Evolutionary conservation across 1,139 yeast genomes (phyloP).

Genomic region (Suhomyces maxii): DNA sequence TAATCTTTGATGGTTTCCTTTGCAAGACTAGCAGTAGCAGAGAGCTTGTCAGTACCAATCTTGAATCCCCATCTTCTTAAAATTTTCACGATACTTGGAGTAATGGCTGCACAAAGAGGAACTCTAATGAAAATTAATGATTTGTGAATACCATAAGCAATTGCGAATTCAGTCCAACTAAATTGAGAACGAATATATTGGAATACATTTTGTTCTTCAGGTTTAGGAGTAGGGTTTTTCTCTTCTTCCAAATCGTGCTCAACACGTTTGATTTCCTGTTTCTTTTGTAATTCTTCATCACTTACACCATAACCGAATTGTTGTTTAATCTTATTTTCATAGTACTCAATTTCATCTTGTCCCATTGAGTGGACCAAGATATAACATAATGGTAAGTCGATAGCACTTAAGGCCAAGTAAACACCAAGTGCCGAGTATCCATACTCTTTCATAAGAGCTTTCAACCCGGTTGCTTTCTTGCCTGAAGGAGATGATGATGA

Average conservation of each 20-base stretch:
- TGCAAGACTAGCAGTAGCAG: slow-evolving; percentile 39
- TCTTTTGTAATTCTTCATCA: slow-evolving; percentile 38
- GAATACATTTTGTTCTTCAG: slow-evolving; percentile 11
- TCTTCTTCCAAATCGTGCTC: slow-evolving; percentile 24
- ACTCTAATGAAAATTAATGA: slow-evolving; percentile 75
- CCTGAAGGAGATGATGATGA: slow-evolving; percentile 19
- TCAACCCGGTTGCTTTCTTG: slow-evolving; percentile 52
- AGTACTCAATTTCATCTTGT: slow-evolving; percentile 69
- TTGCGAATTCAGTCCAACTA: slow-evolving; percentile 67
- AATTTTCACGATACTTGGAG: slow-evolving; percentile 71
- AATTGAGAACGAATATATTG: slow-evolving; percentile 41
- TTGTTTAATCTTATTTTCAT: slow-evolving; percentile 62
- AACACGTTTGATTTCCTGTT: slow-evolving; percentile 34
- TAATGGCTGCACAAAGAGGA: slow-evolving; percentile 89
- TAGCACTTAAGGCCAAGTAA: slow-evolving; percentile 63
- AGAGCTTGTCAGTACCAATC: slow-evolving; percentile 54
- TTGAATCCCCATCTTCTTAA: slow-evolving; percentile 81
- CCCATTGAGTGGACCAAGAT: slow-evolving; percentile 83
- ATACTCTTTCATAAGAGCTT: slow-evolving; percentile 75
- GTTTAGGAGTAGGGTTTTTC: slow-evolving; percentile 16
- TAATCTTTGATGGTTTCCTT: slow-evolving; percentile 36
- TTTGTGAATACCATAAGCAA: slow-evolving; percentile 94
- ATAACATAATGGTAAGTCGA: slow-evolving; percentile 85
- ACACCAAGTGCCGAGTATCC: slow-evolving; percentile 92
- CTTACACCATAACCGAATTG: slow-evolving; percentile 55